Evolutionary conservation across 2,329 filamentous ascomycete species (phyloP).

Genomic region (Exophiala lecanii-corni): DNA sequence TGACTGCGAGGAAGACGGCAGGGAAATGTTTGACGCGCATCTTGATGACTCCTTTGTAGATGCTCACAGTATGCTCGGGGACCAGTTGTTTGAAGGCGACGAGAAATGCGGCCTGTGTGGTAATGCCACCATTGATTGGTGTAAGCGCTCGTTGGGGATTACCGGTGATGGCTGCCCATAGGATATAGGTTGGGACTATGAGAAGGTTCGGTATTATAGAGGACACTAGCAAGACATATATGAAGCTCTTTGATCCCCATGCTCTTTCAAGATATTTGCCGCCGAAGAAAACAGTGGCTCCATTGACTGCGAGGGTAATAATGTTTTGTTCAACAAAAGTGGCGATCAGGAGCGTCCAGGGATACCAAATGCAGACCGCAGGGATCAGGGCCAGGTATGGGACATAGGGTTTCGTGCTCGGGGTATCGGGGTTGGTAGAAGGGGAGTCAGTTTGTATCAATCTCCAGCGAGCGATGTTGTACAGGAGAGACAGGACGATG

Average conservation of each 20-base stretch:
- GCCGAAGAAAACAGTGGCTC: slow-evolving; percentile 78
- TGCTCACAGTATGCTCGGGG: slow-evolving; percentile 90
- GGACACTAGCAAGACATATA: slow-evolving; percentile 77
- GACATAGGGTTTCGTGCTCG: slow-evolving; percentile 60
- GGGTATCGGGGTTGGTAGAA: slow-evolving; percentile 32
- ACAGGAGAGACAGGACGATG: slow-evolving; percentile 70
- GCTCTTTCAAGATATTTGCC: slow-evolving; percentile 93
- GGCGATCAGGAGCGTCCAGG: slow-evolving; percentile 85
- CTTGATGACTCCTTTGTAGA: slow-evolving; percentile 83
- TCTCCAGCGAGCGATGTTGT: slow-evolving; percentile 59
- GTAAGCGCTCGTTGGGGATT: slow-evolving; percentile 50
- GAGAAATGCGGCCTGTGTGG: slow-evolving; percentile 87
- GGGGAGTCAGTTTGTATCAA: slow-evolving; percentile 54
- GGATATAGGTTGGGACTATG: slow-evolving; percentile 66
- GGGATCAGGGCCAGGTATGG: slow-evolving; percentile 88
- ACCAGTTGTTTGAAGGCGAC: slow-evolving; percentile 97
- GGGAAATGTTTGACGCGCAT: slow-evolving; percentile 80
- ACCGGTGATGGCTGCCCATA: slow-evolving; percentile 64
- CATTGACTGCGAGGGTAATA: slow-evolving; percentile 74
- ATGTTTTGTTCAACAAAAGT: slow-evolving; percentile 91
- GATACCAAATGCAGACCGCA: slow-evolving; percentile 75
- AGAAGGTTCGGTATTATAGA: slow-evolving; percentile 75
- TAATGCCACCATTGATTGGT: slow-evolving; percentile 81
- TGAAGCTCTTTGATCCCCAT: slow-evolving; percentile 88
- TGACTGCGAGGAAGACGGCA: slow-evolving; percentile 69